Evolutionary conservation across 345 rosid genomes (phyloP), one percentile per base, ranked within the genome.

Genomic region (Geranium rotundifolium): DNA sequence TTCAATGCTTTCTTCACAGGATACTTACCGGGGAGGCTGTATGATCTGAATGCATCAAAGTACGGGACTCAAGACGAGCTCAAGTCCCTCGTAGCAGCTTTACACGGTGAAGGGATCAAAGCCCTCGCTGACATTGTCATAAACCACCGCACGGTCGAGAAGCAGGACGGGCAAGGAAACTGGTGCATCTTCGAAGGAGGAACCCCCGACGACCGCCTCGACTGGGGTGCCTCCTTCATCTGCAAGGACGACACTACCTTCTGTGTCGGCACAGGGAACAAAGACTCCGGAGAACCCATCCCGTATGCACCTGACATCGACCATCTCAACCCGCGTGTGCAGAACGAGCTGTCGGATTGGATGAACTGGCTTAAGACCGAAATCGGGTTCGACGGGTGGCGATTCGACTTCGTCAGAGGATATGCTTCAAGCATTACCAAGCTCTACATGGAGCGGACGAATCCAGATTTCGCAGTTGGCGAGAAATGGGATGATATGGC

Each of bases 341-440:
- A 85, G 58, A 75, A 19, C 16, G 95, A 87, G 77, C 64, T 91
- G 61, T 81, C 96, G 0, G 91, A 80, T 54, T 91, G 96, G 98
- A 85, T 89, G 95, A 91, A 85, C 17, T 91, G 98, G 98, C 59
- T 91, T 4, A 91, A 85, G 60, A 60, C 80, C 5, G 96, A 85
- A 1, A 80, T 85, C 9, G 92, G 96, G 20, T 91, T 85, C 64
- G 70, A 73, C 18, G 90, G 98, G 58, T 89, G 92, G 92, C 69
- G 95, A 65, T 85, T 87, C 57, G 92, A 87, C 63, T 85, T 81
- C 7, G 96, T 80, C 1, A 74, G 57, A 57, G 98, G 96, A 1
- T 91, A 77, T 54, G 85, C 92, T 34, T 73, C 96, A 7, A 72
- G 67, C 13, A 69, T 82, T 52, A 81, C 88, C 39, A 81, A 87